These are phyloP conservation scores for Oryza meridionalis DNA, from an alignment of 176 grass and related monocot species.

Conservation along the genomic window DNA sequence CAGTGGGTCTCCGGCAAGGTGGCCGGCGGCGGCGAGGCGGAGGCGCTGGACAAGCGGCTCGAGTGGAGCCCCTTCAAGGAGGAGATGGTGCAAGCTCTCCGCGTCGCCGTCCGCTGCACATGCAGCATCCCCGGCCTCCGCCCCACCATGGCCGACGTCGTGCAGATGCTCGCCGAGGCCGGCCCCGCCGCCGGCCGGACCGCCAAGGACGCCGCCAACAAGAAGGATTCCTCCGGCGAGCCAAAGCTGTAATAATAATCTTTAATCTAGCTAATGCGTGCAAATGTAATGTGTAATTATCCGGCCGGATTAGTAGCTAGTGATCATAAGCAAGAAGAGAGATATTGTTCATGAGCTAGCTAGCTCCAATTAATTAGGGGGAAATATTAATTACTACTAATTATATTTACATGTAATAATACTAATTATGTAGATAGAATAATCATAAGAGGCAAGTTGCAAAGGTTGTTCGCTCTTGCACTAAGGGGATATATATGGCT, in stretches of 20 bases:
- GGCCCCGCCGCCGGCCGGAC: constrained; percentile 41
- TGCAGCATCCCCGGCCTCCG: constrained; percentile 68
- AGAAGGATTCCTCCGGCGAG: constrained; percentile 1
- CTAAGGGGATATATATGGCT: background rate
- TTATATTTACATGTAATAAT: background rate
- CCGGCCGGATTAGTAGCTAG: background rate
- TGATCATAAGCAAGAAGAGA: background rate
- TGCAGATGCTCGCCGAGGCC: constrained; percentile 78
- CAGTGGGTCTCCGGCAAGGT: constrained; percentile 86
- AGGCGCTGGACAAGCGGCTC: constrained; percentile 68
- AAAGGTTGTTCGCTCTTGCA: constrained; percentile 53
- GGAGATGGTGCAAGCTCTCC: constrained; percentile 79
- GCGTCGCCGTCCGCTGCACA: constrained; percentile 77
- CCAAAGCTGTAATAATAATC: constrained; percentile 14
- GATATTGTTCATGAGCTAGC: background rate
- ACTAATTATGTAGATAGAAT: constrained; percentile 13
- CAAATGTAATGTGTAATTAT: background rate
- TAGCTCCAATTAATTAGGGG: constrained; percentile 20
- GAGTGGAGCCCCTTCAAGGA: constrained; percentile 79
- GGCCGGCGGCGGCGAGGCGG: constrained; percentile 40
- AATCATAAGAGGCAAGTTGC: constrained; percentile 35
- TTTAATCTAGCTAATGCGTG: background rate
- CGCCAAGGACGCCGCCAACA: constrained; percentile 29
- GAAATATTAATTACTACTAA: background rate
- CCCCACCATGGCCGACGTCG: constrained; percentile 93